These are phyloP conservation scores for Coelastrella sp. DNA, from an alignment of 139 green algal genomes.

Conservation along the genomic window DNA sequence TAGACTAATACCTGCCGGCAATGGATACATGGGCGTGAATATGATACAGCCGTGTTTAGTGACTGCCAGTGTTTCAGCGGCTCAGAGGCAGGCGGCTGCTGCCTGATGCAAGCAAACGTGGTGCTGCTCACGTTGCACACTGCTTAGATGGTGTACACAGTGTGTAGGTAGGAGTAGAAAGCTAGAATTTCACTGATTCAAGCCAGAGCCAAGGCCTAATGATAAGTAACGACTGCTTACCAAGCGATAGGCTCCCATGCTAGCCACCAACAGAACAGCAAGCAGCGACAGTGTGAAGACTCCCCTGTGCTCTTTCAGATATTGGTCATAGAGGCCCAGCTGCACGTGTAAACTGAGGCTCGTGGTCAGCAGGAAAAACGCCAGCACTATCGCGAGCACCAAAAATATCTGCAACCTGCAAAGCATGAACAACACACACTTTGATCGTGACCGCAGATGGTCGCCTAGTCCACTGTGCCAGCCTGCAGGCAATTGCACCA, in stretches of 20 bases:
- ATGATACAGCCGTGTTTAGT: no score
- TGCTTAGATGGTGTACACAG: no score
- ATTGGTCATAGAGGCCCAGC: constrained; percentile 25
- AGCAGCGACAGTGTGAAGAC: constrained; percentile 16
- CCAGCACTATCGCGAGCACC: constrained; percentile 17
- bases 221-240: background rate
- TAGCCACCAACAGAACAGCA: constrained; percentile 16
- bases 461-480: no score
- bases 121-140: no score
- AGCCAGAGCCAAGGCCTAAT: no score
- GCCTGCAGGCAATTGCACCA: no score
- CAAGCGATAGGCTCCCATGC: constrained; percentile 29
- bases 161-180: no score
- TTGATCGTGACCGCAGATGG: no score
- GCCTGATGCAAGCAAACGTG: background rate
- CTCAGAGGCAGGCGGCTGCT: background rate
- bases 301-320: constrained; percentile 22
- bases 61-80: no score
- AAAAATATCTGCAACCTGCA: constrained; percentile 41
- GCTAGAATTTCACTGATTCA: no score
- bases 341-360: constrained; percentile 27
- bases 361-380: constrained; percentile 42
- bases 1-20: constrained; percentile 27
- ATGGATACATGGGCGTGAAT: no score
- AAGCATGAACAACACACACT: background rate